Base-by-base conservation (phyloP, 129 eudicot genomes). In the Lonicera japonica region DNA sequence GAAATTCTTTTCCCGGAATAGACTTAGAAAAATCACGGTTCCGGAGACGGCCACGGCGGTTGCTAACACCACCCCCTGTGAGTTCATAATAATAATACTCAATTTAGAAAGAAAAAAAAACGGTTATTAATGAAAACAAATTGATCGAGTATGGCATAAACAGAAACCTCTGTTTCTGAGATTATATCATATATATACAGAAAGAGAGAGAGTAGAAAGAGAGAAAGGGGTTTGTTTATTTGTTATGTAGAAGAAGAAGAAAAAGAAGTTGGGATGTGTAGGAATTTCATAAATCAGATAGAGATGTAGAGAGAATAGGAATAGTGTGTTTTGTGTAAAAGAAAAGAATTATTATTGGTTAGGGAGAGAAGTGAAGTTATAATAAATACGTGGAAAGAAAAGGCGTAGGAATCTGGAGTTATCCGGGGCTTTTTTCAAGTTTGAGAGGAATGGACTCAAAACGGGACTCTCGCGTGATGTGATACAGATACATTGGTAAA, bases 1-100 rank as follows among this genome's bases (percentile, higher is more conserved):
- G 60, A 77, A 63, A 66, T 61, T 58, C 21, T 66, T 70, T 19
- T 54, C 69, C 14, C 82, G 64, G 61, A 73, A 60, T 41, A 85
- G 68, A 61, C 83, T 71, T 20, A 80, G 60, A 23, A 75, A 59
- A 51, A 85, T 65, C 5, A 81, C 51, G 36, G 84, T 70, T 50
- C 85, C 87, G 1, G 85, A 85, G 5, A 85, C 80, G 52, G 78
- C 87, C 77, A 85, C 69, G 47, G 94, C 80, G 0, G 87, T 76
- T 38, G 88, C 87, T 43, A 82, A 57, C 38, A 78, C 73, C 17
- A 71, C 50, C 61, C 71, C 73, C 51, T 74, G 75, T 13, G 82
- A 78, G 34, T 76, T 79, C 70, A 81, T 20, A 25, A 63, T 64
- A n/a, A 68, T 48, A 63, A 79, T 79, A 13, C 21, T 54, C 11